Percentiles rank a stretch among this genome's conserved stretches.
Evolutionary conservation across 2,329 filamentous ascomycete species (phyloP).

Genomic region (Colletotrichum chrysophilum): DNA sequence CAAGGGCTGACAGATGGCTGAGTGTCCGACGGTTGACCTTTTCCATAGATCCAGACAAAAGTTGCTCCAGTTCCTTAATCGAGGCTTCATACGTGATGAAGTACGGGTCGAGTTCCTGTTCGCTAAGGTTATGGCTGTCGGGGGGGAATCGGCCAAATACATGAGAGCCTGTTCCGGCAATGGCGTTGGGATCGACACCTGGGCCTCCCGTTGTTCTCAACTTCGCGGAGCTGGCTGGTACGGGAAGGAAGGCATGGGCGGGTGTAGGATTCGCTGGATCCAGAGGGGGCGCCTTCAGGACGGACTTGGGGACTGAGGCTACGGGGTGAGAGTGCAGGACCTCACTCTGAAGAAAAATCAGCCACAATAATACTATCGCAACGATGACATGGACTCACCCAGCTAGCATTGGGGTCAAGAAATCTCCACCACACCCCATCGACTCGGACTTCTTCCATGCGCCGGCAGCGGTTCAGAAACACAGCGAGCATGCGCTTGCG

Average conservation of each 20-base stretch:
- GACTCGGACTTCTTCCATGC: constrained; percentile 89
- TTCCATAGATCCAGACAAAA: constrained; percentile 92
- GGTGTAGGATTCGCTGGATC: constrained; percentile 91
- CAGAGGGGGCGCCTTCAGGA: constrained; percentile 92
- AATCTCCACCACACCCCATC: constrained; percentile 99
- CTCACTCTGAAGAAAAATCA: constrained; percentile 70
- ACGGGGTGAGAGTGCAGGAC: constrained; percentile 93
- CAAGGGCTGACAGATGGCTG: constrained; percentile 82
- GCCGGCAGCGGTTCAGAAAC: constrained; percentile 90
- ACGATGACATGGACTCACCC: constrained; percentile 62
- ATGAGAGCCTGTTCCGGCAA: constrained; percentile 52
- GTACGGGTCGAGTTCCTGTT: constrained; percentile 93
- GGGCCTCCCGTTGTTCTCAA: constrained; percentile 62
- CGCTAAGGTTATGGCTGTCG: constrained; percentile 75
- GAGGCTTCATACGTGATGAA: constrained; percentile 93
- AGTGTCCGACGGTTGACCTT: constrained; percentile 93
- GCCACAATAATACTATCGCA: neutral
- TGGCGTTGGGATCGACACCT: constrained; percentile 35
- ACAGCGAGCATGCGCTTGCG: constrained; percentile 96
- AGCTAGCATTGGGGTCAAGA: constrained; percentile 96
- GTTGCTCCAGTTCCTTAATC: constrained; percentile 86
- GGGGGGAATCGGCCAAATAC: constrained; percentile 83
- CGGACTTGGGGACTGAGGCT: constrained; percentile 89
- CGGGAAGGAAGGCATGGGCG: constrained; percentile 85
- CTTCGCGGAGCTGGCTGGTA: constrained; percentile 86